Base-by-base conservation (phyloP, 208 protist genomes). In the Wallacemonas collosoma region DNA sequence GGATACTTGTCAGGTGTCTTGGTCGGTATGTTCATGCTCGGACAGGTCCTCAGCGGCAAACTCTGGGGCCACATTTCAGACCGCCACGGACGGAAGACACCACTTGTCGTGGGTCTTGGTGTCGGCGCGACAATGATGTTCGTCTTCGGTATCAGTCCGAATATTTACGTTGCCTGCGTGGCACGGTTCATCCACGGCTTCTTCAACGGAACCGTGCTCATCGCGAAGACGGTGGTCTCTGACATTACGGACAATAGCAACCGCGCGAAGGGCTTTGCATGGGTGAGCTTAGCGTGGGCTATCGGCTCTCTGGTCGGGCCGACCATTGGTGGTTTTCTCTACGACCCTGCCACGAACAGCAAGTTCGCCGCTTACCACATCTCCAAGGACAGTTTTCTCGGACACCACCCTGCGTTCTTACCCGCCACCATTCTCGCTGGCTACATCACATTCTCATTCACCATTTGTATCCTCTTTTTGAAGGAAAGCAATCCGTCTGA, bases 221-320 rank as follows among this genome's bases (percentile, higher is more conserved):
- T 84, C 71, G 79, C 75, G 45, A 79, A 79, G 39, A 84, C 75
- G 5, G 72, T 84, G 17, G 75, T 84, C 53, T 69, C 79, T 3
- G 79, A 84, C 53, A 80, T 84, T 40, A 84, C 79, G 17, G 79
- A 84, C 61, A 65, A 72, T 43, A 80, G 70, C 14, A 80, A 68
- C 17, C 71, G 71, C 40, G 75, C 78, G n/a, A 61, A 75, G 56
- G 95, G 95, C 67, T 98, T 98, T 72, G 95, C 96, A 45, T 98
- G 97, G 65, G 94, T 98, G 40, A 97, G 90, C 75, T 98, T 98
- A 73, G 71, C 75, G 50, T 84, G 79, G 79, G 75, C 75, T 36
- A 45, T 80, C 15, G 79, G 79, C 12, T 76, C 75, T 38, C 62
- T 80, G 8, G 50, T 84, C 7, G 79, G 79, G 9, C 74, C 73